A percentile compares a stretch with the other conserved stretches of the same genome.
Evolutionary conservation across 306 rosid species (phyloP).

Genomic region (Acacia acuminata): DNA sequence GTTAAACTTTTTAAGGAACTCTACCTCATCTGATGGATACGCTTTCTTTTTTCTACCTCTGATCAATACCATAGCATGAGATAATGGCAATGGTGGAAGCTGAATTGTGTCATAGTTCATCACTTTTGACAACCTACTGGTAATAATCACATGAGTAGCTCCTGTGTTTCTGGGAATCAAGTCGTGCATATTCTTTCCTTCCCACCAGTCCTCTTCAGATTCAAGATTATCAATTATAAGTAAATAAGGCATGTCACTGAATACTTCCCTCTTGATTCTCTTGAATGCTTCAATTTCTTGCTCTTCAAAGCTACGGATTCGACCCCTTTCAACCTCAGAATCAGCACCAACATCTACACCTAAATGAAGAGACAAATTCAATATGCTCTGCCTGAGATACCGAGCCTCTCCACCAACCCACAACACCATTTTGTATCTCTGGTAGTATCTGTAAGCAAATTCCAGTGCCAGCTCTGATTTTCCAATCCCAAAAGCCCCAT

Average conservation of each 20-base stretch:
- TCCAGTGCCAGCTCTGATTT: slow-evolving; percentile 86
- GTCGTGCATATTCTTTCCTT: slow-evolving; percentile 73
- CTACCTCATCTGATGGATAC: slow-evolving; percentile 60
- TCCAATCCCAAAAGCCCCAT: slow-evolving; percentile 80
- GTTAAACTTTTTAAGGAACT: slow-evolving; percentile 53
- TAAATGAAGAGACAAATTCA: slow-evolving; percentile 66
- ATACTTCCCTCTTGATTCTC: slow-evolving; percentile 80
- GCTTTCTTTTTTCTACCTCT: slow-evolving; percentile 75
- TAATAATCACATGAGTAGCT: slow-evolving; percentile 79
- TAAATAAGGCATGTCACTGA: slow-evolving; percentile 79
- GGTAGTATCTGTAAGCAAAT: slow-evolving; percentile 68
- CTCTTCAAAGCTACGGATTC: slow-evolving; percentile 84
- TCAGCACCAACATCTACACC: slow-evolving; percentile 85
- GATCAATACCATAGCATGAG: slow-evolving; percentile 74
- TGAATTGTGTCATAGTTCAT: slow-evolving; percentile 67
- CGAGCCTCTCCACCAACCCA: slow-evolving; percentile 92
- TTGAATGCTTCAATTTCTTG: slow-evolving; percentile 87
- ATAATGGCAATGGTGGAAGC: slow-evolving; percentile 57
- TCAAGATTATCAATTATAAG: slow-evolving; percentile 85
- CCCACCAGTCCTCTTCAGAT: slow-evolving; percentile 87
- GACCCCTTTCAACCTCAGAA: slow-evolving; percentile 69
- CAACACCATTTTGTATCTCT: slow-evolving; percentile 81
- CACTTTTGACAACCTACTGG: slow-evolving; percentile 63
- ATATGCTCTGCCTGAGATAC: slow-evolving; percentile 70
- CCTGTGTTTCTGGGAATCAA: slow-evolving; percentile 81